Percentiles rank a stretch among this genome's conserved stretches.
Conservation (phyloP, 805 yeast species). For the Zygosaccharomyces lentus region DNA sequence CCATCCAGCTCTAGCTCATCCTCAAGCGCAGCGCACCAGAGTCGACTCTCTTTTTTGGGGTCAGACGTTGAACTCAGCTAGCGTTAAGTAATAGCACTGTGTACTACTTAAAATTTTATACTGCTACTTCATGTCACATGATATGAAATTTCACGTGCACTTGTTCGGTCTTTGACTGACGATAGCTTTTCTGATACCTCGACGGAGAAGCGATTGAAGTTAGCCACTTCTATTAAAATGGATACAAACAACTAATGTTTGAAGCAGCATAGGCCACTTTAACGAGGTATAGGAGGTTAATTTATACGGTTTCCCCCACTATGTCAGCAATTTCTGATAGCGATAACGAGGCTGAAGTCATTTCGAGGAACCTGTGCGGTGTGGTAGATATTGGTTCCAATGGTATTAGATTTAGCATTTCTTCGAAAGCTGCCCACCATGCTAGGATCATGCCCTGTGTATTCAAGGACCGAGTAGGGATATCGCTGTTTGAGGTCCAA, state of each 20-base stretch:
- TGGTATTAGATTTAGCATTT: conserved; percentile 67
- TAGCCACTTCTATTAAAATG: neutral
- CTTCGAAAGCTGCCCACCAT: conserved; percentile 63
- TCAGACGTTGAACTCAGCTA: conserved; percentile 19
- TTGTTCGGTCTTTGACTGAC: neutral
- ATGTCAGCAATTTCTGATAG: conserved; percentile 31
- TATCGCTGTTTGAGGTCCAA: conserved; percentile 63
- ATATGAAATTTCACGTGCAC: neutral
- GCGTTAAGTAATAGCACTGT: neutral
- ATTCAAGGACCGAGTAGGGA: conserved; percentile 68
- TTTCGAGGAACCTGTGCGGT: conserved; percentile 55
- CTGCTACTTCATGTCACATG: neutral
- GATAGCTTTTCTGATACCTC: neutral
- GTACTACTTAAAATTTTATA: neutral
- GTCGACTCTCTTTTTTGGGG: conserved; percentile 19
- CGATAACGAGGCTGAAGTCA: conserved; percentile 48
- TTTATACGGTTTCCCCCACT: neutral
- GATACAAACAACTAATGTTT: neutral
- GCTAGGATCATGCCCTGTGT: conserved; percentile 76
- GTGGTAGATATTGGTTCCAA: conserved; percentile 77
- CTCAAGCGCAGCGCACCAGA: neutral
- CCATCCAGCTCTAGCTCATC: neutral
- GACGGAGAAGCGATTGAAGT: neutral
- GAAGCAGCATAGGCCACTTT: neutral
- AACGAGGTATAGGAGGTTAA: neutral